Conservation (phyloP, 306 rosid species). For the Morella rubra region DNA sequence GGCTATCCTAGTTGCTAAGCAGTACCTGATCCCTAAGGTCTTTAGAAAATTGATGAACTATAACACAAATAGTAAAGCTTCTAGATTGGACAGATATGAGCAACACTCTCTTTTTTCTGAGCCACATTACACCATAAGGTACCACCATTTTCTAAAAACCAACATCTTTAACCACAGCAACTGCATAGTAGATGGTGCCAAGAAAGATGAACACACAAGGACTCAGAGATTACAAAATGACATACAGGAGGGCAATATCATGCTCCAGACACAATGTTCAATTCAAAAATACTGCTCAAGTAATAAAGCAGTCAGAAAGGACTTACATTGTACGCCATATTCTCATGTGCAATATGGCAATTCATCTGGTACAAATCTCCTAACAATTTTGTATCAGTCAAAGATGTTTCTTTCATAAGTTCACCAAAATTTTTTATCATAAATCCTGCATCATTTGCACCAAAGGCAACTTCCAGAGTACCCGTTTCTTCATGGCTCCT, state of each 20-base stretch:
- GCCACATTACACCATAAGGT: not conserved
- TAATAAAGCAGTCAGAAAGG: not conserved
- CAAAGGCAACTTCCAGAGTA: conserved; percentile 41
- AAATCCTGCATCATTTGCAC: conserved; percentile 40
- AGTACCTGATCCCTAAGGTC: not conserved
- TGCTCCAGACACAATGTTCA: not conserved
- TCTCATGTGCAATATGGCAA: conserved; percentile 37
- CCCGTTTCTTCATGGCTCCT: conserved; percentile 44
- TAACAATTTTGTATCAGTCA: conserved; percentile 33
- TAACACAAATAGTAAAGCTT: not conserved
- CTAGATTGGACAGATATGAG: not conserved
- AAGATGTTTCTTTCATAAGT: conserved; percentile 41
- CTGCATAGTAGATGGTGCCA: not conserved
- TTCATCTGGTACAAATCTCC: conserved; percentile 43
- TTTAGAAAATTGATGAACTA: not conserved
- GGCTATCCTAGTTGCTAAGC: no score
- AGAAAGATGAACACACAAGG: not conserved
- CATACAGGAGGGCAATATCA: not conserved
- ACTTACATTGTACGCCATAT: conserved; percentile 45
- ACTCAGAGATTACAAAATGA: no score
- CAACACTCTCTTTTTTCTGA: not conserved
- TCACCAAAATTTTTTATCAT: conserved; percentile 44
- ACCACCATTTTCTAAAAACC: not conserved
- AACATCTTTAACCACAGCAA: not conserved
- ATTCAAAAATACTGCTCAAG: not conserved